Evolutionary conservation across 225 moss, liverwort and hornwort species (phyloP), one percentile per base, ranked within the genome.

Genomic region (Polytrichum formosum): DNA sequence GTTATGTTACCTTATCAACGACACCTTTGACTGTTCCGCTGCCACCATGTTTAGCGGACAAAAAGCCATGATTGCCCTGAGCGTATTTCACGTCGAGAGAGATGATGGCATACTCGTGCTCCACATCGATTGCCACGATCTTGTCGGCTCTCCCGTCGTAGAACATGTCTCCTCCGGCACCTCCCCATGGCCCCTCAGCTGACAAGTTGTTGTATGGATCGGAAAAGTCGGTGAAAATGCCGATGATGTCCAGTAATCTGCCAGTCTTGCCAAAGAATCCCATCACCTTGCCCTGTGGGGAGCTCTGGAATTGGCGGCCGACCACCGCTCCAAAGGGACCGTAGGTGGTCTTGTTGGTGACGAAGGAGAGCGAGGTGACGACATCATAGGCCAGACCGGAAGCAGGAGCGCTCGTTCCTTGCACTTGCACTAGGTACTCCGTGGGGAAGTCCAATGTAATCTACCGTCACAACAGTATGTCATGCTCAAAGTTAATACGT

Each of bases 241-340:
- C 66, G 1, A 67, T 13, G 9, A 25, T 33, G 53, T 67, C 35
- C 20, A 67, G 5, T 0, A 7, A 20, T 17, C 0, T 4, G 20
- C 65, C 65, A 7, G 66, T 20, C 53, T 23, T 37, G 35, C 66
- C 66, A 53, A 67, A 67, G 66, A 67, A 37, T 53, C 66, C 66
- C 37, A 53, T 46, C 35, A 67, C 35, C 9, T 20, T 55, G 17
- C 66, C 66, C 0, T 16, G 35, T 20, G 35, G 19, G 23, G 31
- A 22, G 53, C 35, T 46, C 25, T 67, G 20, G 46, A 67, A 67
- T 23, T 35, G 7, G 18, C 53, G 53, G 46, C 53, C 67, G 20
- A 30, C 31, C 22, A 10, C 35, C 6, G 23, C 19, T 18, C 67
- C 67, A 17, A 37, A 67, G 23, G 67, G 67, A 19, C 67, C 67